Conservation (phyloP, 2,329 filamentous ascomycete genomes). For the Apiospora saccharicola region DNA sequence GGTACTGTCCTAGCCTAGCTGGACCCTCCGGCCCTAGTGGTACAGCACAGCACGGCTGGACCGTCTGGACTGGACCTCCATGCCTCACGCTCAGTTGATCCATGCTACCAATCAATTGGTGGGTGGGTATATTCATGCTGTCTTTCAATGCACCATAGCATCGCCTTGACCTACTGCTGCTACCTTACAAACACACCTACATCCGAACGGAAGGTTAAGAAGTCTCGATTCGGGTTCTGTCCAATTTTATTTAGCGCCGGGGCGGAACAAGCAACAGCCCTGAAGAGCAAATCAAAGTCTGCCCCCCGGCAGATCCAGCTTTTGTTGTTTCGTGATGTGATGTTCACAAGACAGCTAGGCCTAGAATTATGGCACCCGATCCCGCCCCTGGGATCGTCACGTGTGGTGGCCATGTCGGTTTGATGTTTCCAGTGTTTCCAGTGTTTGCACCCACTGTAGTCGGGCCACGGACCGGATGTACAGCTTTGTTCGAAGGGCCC, state of each 20-base stretch:
- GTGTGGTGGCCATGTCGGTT: not conserved
- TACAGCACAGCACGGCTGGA: not conserved
- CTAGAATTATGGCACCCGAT: slow-evolving; percentile 8
- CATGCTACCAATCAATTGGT: not conserved
- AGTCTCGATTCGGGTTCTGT: not conserved
- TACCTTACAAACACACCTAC: not conserved
- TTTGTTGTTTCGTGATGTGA: not conserved
- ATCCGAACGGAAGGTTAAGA: not conserved
- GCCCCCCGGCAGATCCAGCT: not conserved
- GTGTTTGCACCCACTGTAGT: not conserved
- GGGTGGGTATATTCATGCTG: not conserved
- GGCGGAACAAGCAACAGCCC: not conserved
- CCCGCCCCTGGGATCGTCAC: slow-evolving; percentile 10
- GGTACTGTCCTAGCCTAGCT: not conserved
- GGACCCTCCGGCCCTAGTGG: not conserved
- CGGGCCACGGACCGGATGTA: not conserved
- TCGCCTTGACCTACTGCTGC: not conserved
- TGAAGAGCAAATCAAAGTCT: not conserved
- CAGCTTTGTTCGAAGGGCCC: not conserved
- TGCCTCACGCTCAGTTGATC: not conserved
- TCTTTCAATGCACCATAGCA: not conserved
- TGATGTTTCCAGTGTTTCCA: not conserved
- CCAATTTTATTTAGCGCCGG: slow-evolving; percentile 8
- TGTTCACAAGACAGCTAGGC: not conserved
- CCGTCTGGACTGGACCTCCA: not conserved